Conservation (phyloP, 169 alveolate genomes). For the Pseudocohnilembus persalinus region DNA sequence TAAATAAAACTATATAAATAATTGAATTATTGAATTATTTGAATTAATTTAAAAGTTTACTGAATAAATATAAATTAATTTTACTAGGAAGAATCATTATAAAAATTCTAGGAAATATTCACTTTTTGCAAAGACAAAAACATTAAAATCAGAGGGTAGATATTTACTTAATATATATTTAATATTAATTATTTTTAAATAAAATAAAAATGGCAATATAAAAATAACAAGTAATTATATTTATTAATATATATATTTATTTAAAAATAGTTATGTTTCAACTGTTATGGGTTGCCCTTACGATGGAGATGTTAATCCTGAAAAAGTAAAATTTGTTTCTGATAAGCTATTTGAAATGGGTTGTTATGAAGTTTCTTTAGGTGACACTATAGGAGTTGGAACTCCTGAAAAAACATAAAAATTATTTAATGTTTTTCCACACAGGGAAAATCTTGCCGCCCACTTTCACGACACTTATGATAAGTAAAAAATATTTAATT, state of each 20-base stretch:
- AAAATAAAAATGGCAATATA: no score
- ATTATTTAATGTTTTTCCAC: conserved; percentile 48
- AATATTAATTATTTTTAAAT: neutral
- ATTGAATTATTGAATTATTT: no score
- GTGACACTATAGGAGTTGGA: conserved; percentile 88
- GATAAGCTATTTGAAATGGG: conserved; percentile 75
- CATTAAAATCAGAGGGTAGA: conserved; percentile 73
- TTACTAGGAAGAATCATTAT: conserved; percentile 65
- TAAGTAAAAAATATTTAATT: conserved; percentile 13
- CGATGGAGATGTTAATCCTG: conserved; percentile 80
- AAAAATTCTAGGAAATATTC: conserved; percentile 65
- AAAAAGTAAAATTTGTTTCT: conserved; percentile 58
- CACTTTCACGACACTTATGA: conserved; percentile 86
- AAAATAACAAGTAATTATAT: no score
- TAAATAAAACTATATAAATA: conserved; percentile 5
- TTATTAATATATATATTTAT: neutral
- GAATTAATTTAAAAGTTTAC: neutral
- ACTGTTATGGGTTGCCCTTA: conserved; percentile 88
- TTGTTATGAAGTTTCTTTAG: conserved; percentile 84
- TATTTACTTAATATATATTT: neutral
- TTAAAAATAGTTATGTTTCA: conserved; percentile 52
- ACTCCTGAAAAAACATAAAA: conserved; percentile 68
- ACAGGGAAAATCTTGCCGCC: conserved; percentile 59
- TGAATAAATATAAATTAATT: neutral
- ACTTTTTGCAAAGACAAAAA: conserved; percentile 60